phyloP scores from a whole-genome alignment of 1,284 basidiomycete species.

The Acaromyces ingoldii region DNA sequence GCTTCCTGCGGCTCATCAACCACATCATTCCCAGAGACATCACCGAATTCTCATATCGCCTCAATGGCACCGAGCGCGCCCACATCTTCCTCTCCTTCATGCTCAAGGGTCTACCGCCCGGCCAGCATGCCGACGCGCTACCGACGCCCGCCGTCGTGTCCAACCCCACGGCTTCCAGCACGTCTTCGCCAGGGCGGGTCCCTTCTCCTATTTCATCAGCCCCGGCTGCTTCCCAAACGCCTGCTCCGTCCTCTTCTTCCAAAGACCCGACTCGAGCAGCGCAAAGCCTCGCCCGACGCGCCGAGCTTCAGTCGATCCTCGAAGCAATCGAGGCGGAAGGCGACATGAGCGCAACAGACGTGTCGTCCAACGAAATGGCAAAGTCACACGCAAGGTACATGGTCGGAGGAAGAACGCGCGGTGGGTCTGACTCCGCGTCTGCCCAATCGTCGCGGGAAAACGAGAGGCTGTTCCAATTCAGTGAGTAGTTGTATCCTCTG shows the following conservation, averaged over 20 bases:
- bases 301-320: conserved; percentile 32
- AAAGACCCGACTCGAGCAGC: neutral
- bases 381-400: conserved; percentile 93
- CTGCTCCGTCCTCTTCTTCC: neutral
- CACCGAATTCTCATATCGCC: conserved; percentile 97
- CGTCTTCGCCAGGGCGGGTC: neutral
- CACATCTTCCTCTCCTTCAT: conserved; percentile 89
- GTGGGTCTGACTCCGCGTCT: no score
- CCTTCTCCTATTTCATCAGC: neutral
- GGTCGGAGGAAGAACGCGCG: conserved; percentile 63
- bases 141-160: neutral
- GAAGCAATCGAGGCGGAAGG: conserved; percentile 62
- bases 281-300: conserved; percentile 3
- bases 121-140: no score
- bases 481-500: no score
- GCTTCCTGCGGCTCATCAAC: conserved; percentile 81
- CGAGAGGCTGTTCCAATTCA: conserved; percentile 89
- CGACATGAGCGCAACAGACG: conserved; percentile 72
- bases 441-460: no score
- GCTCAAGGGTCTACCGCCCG: conserved; percentile 54
- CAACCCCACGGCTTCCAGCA: neutral
- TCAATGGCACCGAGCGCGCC: conserved; percentile 57
- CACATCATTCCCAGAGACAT: conserved; percentile 83
- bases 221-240: neutral
- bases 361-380: conserved; percentile 90